These are phyloP conservation scores for Leucocoprinus leucothites DNA, from an alignment of 768 basidiomycete species.

Conservation along the genomic window DNA sequence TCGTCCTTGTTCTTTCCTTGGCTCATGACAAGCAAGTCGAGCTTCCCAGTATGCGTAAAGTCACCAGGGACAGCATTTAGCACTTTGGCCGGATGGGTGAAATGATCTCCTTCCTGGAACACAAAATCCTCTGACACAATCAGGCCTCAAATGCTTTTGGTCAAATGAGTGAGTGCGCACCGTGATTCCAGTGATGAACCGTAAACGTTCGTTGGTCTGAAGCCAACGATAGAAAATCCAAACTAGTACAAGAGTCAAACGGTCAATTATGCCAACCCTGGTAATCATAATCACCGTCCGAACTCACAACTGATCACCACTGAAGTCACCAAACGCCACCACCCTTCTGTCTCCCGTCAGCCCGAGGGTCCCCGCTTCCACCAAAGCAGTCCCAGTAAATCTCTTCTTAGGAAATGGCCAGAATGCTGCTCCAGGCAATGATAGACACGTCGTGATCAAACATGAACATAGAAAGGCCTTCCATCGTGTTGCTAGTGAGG, in stretches of 20 bases:
- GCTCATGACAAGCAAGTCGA: constrained; percentile 90
- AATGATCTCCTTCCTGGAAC: constrained; percentile 47
- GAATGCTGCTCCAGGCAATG: constrained; percentile 2
- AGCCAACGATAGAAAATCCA: constrained; percentile 77
- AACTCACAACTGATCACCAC: constrained; percentile 91
- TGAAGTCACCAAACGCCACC: constrained; percentile 91
- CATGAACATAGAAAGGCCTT: constrained; percentile 1
- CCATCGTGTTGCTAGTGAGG: background rate
- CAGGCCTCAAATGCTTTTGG: background rate
- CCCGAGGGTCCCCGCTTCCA: constrained; percentile 79
- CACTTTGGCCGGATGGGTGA: constrained; percentile 56
- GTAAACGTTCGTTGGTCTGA: constrained; percentile 75
- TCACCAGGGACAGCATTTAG: constrained; percentile 90
- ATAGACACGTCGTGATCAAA: constrained; percentile 1
- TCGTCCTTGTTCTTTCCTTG: constrained; percentile 44
- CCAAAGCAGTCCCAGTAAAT: constrained; percentile 76
- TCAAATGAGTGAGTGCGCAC: constrained; percentile 33
- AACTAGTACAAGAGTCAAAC: constrained; percentile 35
- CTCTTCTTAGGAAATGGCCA: constrained; percentile 92
- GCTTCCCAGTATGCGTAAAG: constrained; percentile 86
- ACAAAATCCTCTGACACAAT: constrained; percentile 49
- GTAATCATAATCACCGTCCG: background rate
- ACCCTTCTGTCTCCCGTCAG: constrained; percentile 69
- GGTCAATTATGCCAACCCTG: background rate
- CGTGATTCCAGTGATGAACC: constrained; percentile 80